A percentile compares a stretch with the other conserved stretches of the same genome.
phyloP scores from a whole-genome alignment of 306 rosid genomes.

The Corylus americana region DNA sequence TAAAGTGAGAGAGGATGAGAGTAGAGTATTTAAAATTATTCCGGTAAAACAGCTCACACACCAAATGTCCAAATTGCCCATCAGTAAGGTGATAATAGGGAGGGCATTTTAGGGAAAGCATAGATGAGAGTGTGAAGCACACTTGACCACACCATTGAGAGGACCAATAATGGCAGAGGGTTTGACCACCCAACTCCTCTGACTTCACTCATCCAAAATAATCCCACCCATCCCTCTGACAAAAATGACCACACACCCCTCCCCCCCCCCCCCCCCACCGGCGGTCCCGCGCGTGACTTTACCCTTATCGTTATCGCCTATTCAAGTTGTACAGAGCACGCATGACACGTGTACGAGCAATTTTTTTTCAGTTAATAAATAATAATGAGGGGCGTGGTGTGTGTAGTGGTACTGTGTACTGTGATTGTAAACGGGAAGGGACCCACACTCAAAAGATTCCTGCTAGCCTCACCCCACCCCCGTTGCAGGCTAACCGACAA shows the following conservation, averaged over 20 bases:
- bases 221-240: background rate
- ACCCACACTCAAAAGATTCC: slow-evolving; percentile 23
- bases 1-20: no score
- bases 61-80: no score
- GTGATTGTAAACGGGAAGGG: slow-evolving; percentile 2
- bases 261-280: background rate
- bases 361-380: background rate
- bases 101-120: no score
- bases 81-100: no score
- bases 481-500: slow-evolving; percentile 38
- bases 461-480: background rate
- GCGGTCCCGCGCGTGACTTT: slow-evolving; percentile 29
- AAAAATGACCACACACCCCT: slow-evolving; percentile 9
- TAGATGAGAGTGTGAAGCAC: no score
- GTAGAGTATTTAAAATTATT: no score
- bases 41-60: no score
- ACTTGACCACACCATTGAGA: no score
- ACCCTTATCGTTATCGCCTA: slow-evolving; percentile 21
- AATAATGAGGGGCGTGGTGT: slow-evolving; percentile 20
- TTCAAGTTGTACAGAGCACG: background rate
- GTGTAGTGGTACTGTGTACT: background rate
- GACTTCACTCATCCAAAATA: background rate
- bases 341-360: slow-evolving; percentile 38
- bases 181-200: background rate
- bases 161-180: background rate